phyloP scores from a whole-genome alignment of 192 early-diverging fungal genomes.

The Linnemannia hyalina region DNA sequence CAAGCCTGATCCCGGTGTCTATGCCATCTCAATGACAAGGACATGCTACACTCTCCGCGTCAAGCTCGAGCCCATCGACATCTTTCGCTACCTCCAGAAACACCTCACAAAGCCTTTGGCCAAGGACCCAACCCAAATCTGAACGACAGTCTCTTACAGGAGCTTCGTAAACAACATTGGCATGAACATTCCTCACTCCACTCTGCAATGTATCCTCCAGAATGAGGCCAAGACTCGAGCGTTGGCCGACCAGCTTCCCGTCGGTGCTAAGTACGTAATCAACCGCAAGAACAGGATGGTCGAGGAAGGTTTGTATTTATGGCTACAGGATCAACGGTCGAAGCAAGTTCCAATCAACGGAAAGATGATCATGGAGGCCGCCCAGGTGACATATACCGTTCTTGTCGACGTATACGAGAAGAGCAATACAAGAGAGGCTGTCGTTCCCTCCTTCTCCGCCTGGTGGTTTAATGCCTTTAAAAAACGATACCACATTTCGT shows the following conservation, averaged over 20 bases:
- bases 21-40: neutral
- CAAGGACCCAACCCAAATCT: neutral
- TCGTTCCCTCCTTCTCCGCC: constrained; percentile 1
- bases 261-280: no score
- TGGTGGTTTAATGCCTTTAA: constrained; percentile 16
- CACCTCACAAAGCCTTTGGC: no score
- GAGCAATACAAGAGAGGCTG: neutral
- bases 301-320: no score
- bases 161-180: constrained; percentile 13
- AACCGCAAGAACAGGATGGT: no score
- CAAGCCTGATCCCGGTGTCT: neutral
- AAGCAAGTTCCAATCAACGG: no score
- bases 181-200: neutral
- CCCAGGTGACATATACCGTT: neutral
- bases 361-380: neutral
- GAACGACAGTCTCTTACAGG: neutral
- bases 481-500: constrained; percentile 3
- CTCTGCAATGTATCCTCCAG: neutral
- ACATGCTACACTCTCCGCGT: neutral
- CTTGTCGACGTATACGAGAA: neutral
- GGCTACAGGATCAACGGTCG: no score
- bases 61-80: constrained; percentile 16
- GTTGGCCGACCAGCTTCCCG: no score
- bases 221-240: neutral
- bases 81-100: constrained; percentile 11